Evolutionary conservation across 2,329 filamentous ascomycete genomes (phyloP).

Genomic region (Graphium sp.): DNA sequence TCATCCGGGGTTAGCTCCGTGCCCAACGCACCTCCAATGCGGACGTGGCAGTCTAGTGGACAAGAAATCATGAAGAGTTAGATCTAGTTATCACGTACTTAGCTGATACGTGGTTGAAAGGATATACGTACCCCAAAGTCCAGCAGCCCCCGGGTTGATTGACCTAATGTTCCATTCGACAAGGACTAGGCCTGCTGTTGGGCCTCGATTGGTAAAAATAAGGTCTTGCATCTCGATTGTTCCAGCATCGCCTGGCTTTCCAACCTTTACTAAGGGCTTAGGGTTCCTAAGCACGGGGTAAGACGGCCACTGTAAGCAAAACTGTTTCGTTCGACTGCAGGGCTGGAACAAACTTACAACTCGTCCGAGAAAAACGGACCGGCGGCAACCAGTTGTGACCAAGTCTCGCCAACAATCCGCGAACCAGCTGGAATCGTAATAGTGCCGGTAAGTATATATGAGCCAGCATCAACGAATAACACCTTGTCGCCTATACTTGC

Average conservation of each 20-base stretch:
- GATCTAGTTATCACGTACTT: neutral
- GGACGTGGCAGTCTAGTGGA: conserved; percentile 45
- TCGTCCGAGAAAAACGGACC: conserved; percentile 8
- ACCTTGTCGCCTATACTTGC: conserved; percentile 16
- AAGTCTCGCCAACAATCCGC: conserved; percentile 19
- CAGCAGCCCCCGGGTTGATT: conserved; percentile 10
- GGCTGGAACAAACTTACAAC: conserved; percentile 2
- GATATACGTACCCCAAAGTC: conserved; percentile 24
- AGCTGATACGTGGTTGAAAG: neutral
- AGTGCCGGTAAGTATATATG: conserved; percentile 20
- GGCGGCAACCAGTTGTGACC: conserved; percentile 11
- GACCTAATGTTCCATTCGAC: conserved; percentile 43
- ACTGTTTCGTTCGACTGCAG: neutral
- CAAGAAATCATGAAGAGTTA: no score
- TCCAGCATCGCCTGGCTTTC: conserved; percentile 40
- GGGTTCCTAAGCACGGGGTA: conserved; percentile 26
- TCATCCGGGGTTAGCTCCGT: conserved; percentile 44
- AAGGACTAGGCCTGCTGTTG: conserved; percentile 50
- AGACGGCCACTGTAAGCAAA: neutral
- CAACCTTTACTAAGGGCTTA: conserved; percentile 47
- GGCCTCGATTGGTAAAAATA: conserved; percentile 47
- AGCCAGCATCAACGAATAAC: conserved; percentile 25
- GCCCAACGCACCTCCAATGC: conserved; percentile 53
- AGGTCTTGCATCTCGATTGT: conserved; percentile 56
- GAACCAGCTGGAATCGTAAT: conserved; percentile 14